These are phyloP conservation scores for Flaveria bidentis DNA, from an alignment of 129 eudicot species.

Conservation along the genomic window DNA sequence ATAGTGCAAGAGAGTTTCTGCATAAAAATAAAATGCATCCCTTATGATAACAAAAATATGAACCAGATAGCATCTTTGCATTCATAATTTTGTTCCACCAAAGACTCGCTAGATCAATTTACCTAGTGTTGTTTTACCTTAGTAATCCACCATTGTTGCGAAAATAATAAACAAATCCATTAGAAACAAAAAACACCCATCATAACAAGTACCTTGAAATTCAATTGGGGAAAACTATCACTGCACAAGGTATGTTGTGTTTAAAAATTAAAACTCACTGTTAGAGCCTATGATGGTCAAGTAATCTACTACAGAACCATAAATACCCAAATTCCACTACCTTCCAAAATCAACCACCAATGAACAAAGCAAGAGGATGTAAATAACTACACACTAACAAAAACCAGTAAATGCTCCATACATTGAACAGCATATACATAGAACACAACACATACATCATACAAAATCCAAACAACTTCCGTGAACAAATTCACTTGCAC, in stretches of 20 bases:
- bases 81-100: slow-evolving; percentile 16
- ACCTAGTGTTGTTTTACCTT: slow-evolving; percentile 5
- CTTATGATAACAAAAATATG: neutral
- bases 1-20: slow-evolving; percentile 66
- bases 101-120: slow-evolving; percentile 17
- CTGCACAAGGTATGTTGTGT: neutral
- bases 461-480: neutral
- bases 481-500: slow-evolving; percentile 9
- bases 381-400: neutral
- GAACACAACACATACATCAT: neutral
- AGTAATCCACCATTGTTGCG: slow-evolving; percentile 4
- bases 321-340: neutral
- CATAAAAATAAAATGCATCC: slow-evolving; percentile 4
- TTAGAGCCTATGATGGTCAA: neutral
- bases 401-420: neutral
- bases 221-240: neutral
- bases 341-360: neutral
- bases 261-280: neutral
- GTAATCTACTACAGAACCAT: neutral
- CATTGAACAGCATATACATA: neutral
- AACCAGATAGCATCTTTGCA: neutral
- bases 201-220: neutral
- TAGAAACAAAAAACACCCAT: neutral
- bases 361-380: neutral
- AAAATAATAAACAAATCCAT: neutral